A percentile compares a stretch with the other conserved stretches of the same genome.
Evolutionary conservation across 306 rosid genomes (phyloP).

Genomic region (Ammopiptanthus mongolicus): DNA sequence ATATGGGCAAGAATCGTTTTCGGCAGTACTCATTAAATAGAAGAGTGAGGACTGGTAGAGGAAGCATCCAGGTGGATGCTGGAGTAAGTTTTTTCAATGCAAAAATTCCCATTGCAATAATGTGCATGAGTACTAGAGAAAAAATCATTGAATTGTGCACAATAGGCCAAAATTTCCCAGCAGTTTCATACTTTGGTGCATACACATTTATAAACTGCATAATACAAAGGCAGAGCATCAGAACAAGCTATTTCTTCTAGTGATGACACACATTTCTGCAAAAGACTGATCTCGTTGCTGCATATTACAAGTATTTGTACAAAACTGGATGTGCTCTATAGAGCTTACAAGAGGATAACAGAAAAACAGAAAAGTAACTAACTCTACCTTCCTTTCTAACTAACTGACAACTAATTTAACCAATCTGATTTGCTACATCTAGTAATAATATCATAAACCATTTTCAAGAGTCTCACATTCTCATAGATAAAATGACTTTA

Average conservation of each 20-base stretch:
- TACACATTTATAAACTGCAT: conserved; percentile 83
- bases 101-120: conserved; percentile 89
- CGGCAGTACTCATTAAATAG: conserved; percentile 92
- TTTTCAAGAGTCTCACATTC: neutral
- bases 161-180: conserved; percentile 88
- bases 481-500: conserved; percentile 1
- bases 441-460: neutral
- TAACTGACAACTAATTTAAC: too few relatives aligned
- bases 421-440: too few relatives aligned
- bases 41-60: conserved; percentile 83
- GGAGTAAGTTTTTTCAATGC: conserved; percentile 57
- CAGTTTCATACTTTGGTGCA: conserved; percentile 72
- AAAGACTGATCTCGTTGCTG: too few relatives aligned
- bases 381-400: too few relatives aligned
- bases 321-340: too few relatives aligned
- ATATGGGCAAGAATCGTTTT: conserved; percentile 84
- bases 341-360: too few relatives aligned
- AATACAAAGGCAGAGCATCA: conserved; percentile 21
- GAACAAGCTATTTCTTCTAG: neutral
- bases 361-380: too few relatives aligned
- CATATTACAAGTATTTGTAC: too few relatives aligned
- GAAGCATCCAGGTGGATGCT: conserved; percentile 48
- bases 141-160: conserved; percentile 80
- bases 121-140: conserved; percentile 88
- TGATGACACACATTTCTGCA: too few relatives aligned